phyloP scores from a whole-genome alignment of 2,329 filamentous ascomycete genomes.

The Colletotrichum filicis region DNA sequence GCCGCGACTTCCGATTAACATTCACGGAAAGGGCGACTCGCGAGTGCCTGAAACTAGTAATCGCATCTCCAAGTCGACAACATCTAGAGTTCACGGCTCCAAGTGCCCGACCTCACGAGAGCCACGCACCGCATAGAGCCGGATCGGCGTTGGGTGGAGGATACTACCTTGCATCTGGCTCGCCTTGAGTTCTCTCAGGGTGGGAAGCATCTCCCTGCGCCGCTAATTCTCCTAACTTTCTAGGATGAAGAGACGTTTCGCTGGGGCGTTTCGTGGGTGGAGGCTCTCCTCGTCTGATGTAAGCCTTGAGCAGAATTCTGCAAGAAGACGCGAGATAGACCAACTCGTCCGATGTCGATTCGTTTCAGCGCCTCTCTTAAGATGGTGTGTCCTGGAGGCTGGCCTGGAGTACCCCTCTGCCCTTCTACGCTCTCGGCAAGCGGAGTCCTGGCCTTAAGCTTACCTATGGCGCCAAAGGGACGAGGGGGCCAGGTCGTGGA shows the following conservation, averaged over 20 bases:
- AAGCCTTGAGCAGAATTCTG: constrained; percentile 1
- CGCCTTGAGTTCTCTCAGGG: not conserved
- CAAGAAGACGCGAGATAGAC: constrained; percentile 8
- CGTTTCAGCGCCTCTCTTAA: constrained; percentile 16
- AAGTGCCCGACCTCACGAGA: not conserved
- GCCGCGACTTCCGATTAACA: constrained; percentile 16
- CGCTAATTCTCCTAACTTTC: not conserved
- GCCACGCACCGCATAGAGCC: not conserved
- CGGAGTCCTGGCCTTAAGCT: constrained; percentile 17
- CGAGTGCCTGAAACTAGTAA: constrained; percentile 27
- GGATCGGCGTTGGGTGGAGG: constrained; percentile 12
- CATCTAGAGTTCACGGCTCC: constrained; percentile 5
- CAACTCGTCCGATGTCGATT: constrained; percentile 20
- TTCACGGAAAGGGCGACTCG: constrained; percentile 23
- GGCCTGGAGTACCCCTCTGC: not conserved
- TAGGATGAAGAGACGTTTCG: constrained; percentile 14
- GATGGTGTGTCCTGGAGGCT: not conserved
- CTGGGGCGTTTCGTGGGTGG: constrained; percentile 12
- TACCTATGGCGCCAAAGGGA: constrained; percentile 1
- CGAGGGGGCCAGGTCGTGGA: not conserved
- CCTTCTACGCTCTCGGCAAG: constrained; percentile 7
- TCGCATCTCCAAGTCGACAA: not conserved
- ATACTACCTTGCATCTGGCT: not conserved
- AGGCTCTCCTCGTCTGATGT: constrained; percentile 8
- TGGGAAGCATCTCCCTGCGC: constrained; percentile 9